Evolutionary conservation across 163 green algal species (phyloP).

Genomic region (Trebouxia gelatinosa): DNA sequence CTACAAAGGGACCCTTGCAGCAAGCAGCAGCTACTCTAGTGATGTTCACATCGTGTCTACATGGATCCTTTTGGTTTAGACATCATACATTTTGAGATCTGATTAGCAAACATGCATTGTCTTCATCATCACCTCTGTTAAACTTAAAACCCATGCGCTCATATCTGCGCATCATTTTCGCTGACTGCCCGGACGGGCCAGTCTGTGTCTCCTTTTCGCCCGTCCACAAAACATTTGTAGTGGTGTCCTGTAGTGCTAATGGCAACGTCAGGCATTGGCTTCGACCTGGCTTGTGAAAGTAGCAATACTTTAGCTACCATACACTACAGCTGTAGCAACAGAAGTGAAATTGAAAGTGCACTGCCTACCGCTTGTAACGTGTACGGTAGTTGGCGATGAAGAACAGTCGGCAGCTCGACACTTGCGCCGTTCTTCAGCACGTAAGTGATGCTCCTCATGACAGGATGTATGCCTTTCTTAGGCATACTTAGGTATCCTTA

Average conservation of each 20-base stretch:
- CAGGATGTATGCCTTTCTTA: constrained; percentile 52
- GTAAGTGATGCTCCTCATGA: constrained; percentile 46
- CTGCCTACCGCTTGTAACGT: constrained; percentile 41
- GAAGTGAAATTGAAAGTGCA: too few species aligned
- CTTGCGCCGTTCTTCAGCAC: constrained; percentile 55
- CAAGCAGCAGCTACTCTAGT: too few species aligned
- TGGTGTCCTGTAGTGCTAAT: constrained; percentile 39
- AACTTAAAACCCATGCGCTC: constrained; percentile 17
- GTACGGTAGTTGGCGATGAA: constrained; percentile 36
- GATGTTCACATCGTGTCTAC: too few species aligned
- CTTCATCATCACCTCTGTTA: not conserved
- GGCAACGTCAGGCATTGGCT: not conserved
- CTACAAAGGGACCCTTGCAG: too few species aligned
- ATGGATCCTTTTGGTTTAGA: too few species aligned
- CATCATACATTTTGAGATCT: too few species aligned
- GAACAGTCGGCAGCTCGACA: constrained; percentile 38
- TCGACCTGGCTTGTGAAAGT: not conserved
- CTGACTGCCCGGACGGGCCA: constrained; percentile 35
- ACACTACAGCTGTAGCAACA: not conserved
- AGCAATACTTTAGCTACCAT: not conserved
- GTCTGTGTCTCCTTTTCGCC: constrained; percentile 39
- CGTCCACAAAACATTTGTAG: constrained; percentile 45
- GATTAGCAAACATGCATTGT: too few species aligned
- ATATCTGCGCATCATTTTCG: constrained; percentile 38
- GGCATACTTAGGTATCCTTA: too few species aligned